Evolutionary conservation across 2,329 filamentous ascomycete genomes (phyloP).

Genomic region (Nothophaeocryptopus gaeumannii): DNA sequence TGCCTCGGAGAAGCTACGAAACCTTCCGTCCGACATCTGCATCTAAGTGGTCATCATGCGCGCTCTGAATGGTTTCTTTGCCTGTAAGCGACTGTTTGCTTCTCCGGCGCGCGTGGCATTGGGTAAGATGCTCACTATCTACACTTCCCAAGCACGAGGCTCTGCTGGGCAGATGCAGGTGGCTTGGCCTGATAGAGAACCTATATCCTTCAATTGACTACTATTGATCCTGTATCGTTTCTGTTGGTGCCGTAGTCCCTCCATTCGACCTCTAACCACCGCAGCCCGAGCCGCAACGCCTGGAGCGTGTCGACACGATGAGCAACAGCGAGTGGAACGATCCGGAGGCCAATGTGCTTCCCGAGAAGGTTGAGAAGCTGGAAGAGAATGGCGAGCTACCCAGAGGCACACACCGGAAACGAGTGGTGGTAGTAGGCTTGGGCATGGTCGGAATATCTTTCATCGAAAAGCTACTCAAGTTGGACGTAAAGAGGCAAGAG

Average conservation of each 20-base stretch:
- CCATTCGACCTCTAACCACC: not conserved
- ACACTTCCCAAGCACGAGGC: conserved; percentile 1
- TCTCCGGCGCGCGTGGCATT: conserved; percentile 20
- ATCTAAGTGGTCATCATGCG: conserved; percentile 10
- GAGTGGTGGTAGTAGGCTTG: conserved; percentile 77
- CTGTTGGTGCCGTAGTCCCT: conserved; percentile 7
- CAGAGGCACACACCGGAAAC: conserved; percentile 52
- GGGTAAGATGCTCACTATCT: conserved; percentile 5
- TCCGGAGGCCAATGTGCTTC: conserved; percentile 45
- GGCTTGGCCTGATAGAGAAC: conserved; percentile 18
- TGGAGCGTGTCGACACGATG: conserved; percentile 26
- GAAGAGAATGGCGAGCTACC: conserved; percentile 35
- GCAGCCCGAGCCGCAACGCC: not conserved
- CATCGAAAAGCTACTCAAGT: conserved; percentile 85
- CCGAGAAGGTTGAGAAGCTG: conserved; percentile 42
- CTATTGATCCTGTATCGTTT: not conserved
- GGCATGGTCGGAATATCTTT: conserved; percentile 67
- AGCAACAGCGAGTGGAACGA: conserved; percentile 49
- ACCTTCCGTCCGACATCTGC: conserved; percentile 1
- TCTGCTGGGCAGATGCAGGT: conserved; percentile 5
- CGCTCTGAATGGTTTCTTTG: conserved; percentile 12
- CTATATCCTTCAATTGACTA: conserved; percentile 7
- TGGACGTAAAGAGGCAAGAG: conserved; percentile 70
- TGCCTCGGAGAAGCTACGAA: conserved; percentile 19
- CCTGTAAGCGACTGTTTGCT: conserved; percentile 3